Conservation (phyloP, 2,329 filamentous ascomycete genomes). For the Trichoderma simmonsii region DNA sequence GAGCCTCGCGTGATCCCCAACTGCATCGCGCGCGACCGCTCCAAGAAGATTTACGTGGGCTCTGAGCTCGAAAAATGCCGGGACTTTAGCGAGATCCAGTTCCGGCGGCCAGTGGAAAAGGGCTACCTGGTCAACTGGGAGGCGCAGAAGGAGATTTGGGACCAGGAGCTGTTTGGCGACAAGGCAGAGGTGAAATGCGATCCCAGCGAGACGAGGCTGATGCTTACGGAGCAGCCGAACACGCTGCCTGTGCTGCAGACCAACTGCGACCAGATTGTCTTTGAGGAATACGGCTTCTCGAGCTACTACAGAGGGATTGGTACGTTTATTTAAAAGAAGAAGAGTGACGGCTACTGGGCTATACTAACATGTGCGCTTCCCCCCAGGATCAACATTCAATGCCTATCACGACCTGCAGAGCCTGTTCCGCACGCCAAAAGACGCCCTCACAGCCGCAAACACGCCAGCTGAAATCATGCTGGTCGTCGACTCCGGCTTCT, state of each 20-base stretch:
- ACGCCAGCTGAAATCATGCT: conserved; percentile 76
- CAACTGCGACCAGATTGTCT: conserved; percentile 93
- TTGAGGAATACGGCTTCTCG: conserved; percentile 93
- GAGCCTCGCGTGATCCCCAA: conserved; percentile 78
- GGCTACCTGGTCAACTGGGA: conserved; percentile 98
- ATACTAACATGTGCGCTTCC: neutral
- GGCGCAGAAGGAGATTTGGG: conserved; percentile 92
- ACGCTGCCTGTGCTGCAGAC: conserved; percentile 75
- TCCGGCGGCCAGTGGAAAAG: conserved; percentile 87
- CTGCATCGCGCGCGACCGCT: conserved; percentile 79
- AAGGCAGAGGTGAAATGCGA: conserved; percentile 67
- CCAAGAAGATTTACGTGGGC: conserved; percentile 74
- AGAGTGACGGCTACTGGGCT: neutral
- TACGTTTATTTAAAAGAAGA: conserved; percentile 29
- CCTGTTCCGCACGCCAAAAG: conserved; percentile 61
- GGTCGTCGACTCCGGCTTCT: conserved; percentile 88
- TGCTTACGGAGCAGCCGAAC: conserved; percentile 85
- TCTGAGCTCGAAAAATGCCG: conserved; percentile 74
- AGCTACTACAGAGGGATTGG: conserved; percentile 77
- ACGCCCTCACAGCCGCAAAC: conserved; percentile 39
- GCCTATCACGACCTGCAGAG: conserved; percentile 76
- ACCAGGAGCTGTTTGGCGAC: conserved; percentile 75
- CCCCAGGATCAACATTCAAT: conserved; percentile 67
- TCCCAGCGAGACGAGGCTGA: conserved; percentile 74
- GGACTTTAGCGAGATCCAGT: conserved; percentile 86